phyloP scores from a whole-genome alignment of 352 stramenopile species.

The Pythium volutum region DNA sequence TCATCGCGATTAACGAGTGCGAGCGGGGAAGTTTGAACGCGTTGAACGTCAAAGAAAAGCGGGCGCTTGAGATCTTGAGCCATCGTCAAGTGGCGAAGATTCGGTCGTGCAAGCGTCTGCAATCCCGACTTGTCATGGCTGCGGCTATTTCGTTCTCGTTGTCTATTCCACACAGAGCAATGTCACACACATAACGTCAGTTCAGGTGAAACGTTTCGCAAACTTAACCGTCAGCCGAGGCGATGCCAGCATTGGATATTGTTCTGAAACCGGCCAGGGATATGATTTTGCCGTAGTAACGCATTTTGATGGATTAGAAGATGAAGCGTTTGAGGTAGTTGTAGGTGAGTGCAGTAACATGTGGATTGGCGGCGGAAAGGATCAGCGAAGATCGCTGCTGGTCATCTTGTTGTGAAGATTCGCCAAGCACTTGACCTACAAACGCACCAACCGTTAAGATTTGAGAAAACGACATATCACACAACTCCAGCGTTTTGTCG shows the following conservation, averaged over 20 bases:
- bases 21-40: conserved; percentile 34
- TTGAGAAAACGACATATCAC: background rate
- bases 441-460: background rate
- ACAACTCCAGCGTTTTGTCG: background rate
- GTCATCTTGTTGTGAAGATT: conserved; percentile 53
- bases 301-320: background rate
- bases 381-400: conserved; percentile 51
- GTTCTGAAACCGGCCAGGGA: background rate
- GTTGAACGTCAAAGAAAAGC: conserved; percentile 51
- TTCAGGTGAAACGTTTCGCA: conserved; percentile 9
- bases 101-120: background rate
- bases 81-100: conserved; percentile 25
- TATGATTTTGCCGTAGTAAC: background rate
- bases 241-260: background rate
- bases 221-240: background rate
- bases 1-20: conserved; percentile 52
- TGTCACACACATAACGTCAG: conserved; percentile 1
- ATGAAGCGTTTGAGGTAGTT: background rate
- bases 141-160: background rate
- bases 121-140: background rate
- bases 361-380: background rate
- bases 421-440: conserved; percentile 49
- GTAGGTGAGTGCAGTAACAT: background rate
- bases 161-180: conserved; percentile 1
- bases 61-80: conserved; percentile 53